Percentiles rank a stretch among this genome's conserved stretches.
Evolutionary conservation across 495 filamentous ascomycete genomes (phyloP).

Genomic region (Podospora tetraspora): DNA sequence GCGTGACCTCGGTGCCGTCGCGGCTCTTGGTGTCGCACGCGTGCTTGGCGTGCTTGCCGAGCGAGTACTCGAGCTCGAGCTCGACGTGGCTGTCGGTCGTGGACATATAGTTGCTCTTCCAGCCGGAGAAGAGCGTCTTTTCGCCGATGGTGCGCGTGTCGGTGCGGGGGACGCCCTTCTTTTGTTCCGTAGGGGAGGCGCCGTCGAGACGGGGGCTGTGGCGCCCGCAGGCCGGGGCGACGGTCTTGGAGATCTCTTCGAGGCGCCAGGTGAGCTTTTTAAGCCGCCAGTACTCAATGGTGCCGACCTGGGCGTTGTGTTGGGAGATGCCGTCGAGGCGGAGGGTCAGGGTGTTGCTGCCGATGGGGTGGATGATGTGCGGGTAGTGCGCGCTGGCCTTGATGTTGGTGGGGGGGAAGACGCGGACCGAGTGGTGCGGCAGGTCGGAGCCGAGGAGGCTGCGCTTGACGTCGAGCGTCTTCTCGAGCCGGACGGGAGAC

Average conservation of each 20-base stretch:
- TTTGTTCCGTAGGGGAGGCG: conserved; percentile 39
- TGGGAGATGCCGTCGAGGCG: conserved; percentile 73
- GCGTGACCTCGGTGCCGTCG: conserved; percentile 72
- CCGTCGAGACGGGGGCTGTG: conserved; percentile 63
- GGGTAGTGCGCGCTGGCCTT: conserved; percentile 75
- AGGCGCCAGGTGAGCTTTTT: conserved; percentile 90
- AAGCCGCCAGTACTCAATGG: conserved; percentile 71
- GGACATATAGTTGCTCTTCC: conserved; percentile 86
- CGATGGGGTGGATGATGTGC: conserved; percentile 80
- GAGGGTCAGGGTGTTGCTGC: conserved; percentile 71
- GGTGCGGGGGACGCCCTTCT: conserved; percentile 73
- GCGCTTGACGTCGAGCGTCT: conserved; percentile 65
- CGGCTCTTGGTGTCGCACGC: conserved; percentile 75
- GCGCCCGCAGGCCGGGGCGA: conserved; percentile 75
- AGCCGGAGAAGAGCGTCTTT: conserved; percentile 54
- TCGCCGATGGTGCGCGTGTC: conserved; percentile 67
- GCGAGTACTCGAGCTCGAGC: conserved; percentile 70
- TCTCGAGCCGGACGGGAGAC: conserved; percentile 52
- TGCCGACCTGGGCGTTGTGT: conserved; percentile 48
- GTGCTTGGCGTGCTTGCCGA: conserved; percentile 55
- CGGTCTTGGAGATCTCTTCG: conserved; percentile 73
- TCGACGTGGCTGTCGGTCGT: conserved; percentile 66
- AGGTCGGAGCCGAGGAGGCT: conserved; percentile 54
- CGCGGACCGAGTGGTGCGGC: conserved; percentile 76
- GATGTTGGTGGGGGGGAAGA: conserved; percentile 94